A percentile compares a stretch with the other conserved stretches of the same genome.
phyloP scores from a whole-genome alignment of 495 filamentous ascomycete genomes.

The Clohesyomyces aquaticus region DNA sequence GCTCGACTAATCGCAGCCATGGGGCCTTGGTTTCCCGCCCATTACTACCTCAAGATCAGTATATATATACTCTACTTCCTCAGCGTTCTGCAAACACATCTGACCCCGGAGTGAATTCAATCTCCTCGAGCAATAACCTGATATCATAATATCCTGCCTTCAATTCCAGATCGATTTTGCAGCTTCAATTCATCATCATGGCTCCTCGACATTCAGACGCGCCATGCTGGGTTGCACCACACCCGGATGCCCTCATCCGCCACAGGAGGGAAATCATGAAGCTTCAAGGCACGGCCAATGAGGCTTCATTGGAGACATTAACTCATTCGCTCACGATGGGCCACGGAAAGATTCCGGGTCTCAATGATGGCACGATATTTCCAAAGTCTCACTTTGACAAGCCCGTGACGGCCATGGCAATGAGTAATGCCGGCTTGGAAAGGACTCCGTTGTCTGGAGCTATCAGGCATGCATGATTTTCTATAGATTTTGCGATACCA shows the following conservation, averaged over 20 bases:
- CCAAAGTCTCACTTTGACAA: slow-evolving; percentile 18
- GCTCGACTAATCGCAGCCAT: not conserved
- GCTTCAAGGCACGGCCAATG: slow-evolving; percentile 4
- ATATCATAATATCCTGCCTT: not conserved
- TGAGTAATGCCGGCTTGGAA: slow-evolving; percentile 27
- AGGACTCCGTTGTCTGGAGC: slow-evolving; percentile 19
- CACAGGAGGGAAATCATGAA: not conserved
- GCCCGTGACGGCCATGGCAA: slow-evolving; percentile 12
- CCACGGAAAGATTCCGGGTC: slow-evolving; percentile 9
- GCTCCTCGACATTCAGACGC: slow-evolving; percentile 4
- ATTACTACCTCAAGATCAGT: too few species aligned
- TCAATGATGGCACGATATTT: slow-evolving; percentile 34
- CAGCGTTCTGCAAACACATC: too few species aligned
- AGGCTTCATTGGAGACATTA: not conserved
- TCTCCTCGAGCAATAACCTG: too few species aligned
- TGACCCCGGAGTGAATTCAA: too few species aligned
- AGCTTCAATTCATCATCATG: slow-evolving; percentile 1
- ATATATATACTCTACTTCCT: too few species aligned
- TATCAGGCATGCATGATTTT: slow-evolving; percentile 2
- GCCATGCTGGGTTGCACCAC: slow-evolving; percentile 24
- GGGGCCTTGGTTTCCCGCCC: too few species aligned
- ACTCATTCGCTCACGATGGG: not conserved
- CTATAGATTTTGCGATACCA: not conserved
- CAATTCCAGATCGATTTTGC: not conserved
- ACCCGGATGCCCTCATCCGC: slow-evolving; percentile 26